phyloP scores from a whole-genome alignment of 768 basidiomycete species.

The Hysterangium stoloniferum region DNA sequence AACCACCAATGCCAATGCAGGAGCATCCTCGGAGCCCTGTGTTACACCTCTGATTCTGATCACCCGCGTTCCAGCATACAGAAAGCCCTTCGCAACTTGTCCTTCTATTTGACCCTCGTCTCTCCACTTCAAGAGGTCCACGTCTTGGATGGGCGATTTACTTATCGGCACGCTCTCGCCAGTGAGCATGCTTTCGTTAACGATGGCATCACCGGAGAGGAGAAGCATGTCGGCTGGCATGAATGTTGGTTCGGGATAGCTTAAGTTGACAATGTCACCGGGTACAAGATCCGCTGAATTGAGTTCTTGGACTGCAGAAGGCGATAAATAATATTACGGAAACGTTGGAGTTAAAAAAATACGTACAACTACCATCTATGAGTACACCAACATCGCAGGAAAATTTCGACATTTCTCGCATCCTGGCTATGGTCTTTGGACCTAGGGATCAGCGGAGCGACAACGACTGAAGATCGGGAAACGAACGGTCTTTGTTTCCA shows the following conservation, averaged over 20 bases:
- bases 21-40: conserved; percentile 44
- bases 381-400: conserved; percentile 69
- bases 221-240: conserved; percentile 90
- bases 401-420: conserved; percentile 95
- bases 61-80: conserved; percentile 87
- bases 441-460: conserved; percentile 4
- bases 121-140: conserved; percentile 63
- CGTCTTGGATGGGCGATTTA: conserved; percentile 78
- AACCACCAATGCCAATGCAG: conserved; percentile 76
- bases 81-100: conserved; percentile 72
- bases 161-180: conserved; percentile 97
- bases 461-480: neutral
- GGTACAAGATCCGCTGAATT: conserved; percentile 80
- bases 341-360: neutral
- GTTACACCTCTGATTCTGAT: conserved; percentile 69
- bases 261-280: conserved; percentile 89
- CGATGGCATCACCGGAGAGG: conserved; percentile 92
- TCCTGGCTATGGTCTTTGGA: conserved; percentile 74
- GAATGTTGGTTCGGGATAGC: conserved; percentile 58
- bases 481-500: conserved; percentile 85
- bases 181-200: conserved; percentile 99
- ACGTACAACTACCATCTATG: conserved; percentile 64
- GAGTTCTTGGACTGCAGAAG: conserved; percentile 49
- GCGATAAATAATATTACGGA: conserved; percentile 3
- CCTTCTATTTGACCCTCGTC: conserved; percentile 48